A percentile compares a stretch with the other conserved stretches of the same genome.
These are phyloP conservation scores for Lepidium didymum DNA, from an alignment of 345 rosid genomes.

Conservation along the genomic window DNA sequence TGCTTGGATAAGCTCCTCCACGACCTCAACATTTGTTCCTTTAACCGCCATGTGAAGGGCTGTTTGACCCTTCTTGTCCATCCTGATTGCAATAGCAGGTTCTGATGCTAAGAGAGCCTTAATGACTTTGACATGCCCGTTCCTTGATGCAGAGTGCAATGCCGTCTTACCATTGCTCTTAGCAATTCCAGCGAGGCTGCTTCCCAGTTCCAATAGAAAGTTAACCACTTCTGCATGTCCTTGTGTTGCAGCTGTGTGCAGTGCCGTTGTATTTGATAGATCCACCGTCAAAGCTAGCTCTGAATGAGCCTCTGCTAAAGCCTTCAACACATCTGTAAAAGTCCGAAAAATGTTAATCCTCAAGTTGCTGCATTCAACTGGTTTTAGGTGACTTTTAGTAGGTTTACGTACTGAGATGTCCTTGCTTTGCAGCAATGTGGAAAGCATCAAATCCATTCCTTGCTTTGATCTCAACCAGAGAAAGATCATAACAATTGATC, in stretches of 20 bases:
- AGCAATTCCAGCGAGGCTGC: slow-evolving; percentile 69
- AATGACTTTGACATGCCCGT: slow-evolving; percentile 65
- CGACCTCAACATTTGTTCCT: slow-evolving; percentile 60
- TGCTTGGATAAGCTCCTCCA: slow-evolving; percentile 53
- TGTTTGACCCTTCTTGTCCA: slow-evolving; percentile 84
- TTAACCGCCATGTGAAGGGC: slow-evolving; percentile 90
- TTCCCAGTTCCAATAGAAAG: slow-evolving; percentile 50
- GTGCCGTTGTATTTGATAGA: slow-evolving; percentile 59
- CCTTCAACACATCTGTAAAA: slow-evolving; percentile 52
- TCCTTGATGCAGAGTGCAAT: slow-evolving; percentile 74
- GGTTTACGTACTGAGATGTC: slow-evolving; percentile 54
- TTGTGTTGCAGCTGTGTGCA: slow-evolving; percentile 78
- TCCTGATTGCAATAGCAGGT: slow-evolving; percentile 44
- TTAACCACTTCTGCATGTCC: slow-evolving; percentile 63
- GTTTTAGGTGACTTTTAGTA: background rate
- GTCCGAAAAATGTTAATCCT: background rate
- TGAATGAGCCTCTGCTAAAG: slow-evolving; percentile 66
- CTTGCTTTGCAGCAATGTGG: slow-evolving; percentile 96
- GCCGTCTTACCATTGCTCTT: slow-evolving; percentile 82
- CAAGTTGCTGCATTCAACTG: background rate
- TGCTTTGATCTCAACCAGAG: slow-evolving; percentile 75
- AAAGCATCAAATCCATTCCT: slow-evolving; percentile 92
- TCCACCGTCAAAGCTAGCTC: slow-evolving; percentile 86
- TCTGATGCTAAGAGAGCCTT: slow-evolving; percentile 52
- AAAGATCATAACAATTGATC: slow-evolving; percentile 70